phyloP scores from a whole-genome alignment of 345 rosid genomes.

The Eucalyptus camaldulensis region DNA sequence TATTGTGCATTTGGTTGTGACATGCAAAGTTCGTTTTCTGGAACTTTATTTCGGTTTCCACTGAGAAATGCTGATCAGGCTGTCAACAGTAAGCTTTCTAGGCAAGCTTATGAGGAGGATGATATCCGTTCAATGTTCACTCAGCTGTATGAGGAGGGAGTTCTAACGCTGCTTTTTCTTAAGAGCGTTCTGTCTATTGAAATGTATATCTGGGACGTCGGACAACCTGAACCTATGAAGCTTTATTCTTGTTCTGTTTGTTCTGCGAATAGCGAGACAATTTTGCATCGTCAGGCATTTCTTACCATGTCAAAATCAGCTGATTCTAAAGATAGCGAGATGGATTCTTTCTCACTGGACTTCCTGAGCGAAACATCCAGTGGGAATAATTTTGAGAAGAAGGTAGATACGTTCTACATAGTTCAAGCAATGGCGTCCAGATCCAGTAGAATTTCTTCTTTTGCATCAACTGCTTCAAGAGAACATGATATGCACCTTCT shows the following conservation, averaged over 20 bases:
- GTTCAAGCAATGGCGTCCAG: conserved; percentile 83
- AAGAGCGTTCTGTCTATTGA: conserved; percentile 63
- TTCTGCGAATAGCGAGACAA: conserved; percentile 29
- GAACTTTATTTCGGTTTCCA: conserved; percentile 89
- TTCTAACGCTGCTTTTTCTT: conserved; percentile 69
- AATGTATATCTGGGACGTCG: conserved; percentile 73
- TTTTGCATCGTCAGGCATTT: conserved; percentile 66
- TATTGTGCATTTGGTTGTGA: conserved; percentile 90
- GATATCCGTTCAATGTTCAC: conserved; percentile 57
- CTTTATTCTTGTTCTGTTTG: conserved; percentile 53
- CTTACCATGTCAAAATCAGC: conserved; percentile 51
- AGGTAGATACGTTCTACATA: conserved; percentile 50
- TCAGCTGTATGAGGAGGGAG: conserved; percentile 74
- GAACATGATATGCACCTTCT: conserved; percentile 86
- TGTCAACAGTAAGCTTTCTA: conserved; percentile 64
- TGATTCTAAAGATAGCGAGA: conserved; percentile 22
- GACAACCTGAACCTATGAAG: conserved; percentile 55
- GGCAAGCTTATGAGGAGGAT: conserved; percentile 63
- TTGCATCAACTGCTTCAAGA: conserved; percentile 76
- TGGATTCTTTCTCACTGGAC: conserved; percentile 65
- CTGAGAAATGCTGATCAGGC: conserved; percentile 78
- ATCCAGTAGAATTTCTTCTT: conserved; percentile 60
- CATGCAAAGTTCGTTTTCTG: conserved; percentile 56
- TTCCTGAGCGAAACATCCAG: conserved; percentile 48
- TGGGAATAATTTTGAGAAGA: conserved; percentile 33